Evolutionary conservation across 2,329 filamentous ascomycete species (phyloP), one percentile per base, ranked within the genome.

Genomic region (Periconia digitata): DNA sequence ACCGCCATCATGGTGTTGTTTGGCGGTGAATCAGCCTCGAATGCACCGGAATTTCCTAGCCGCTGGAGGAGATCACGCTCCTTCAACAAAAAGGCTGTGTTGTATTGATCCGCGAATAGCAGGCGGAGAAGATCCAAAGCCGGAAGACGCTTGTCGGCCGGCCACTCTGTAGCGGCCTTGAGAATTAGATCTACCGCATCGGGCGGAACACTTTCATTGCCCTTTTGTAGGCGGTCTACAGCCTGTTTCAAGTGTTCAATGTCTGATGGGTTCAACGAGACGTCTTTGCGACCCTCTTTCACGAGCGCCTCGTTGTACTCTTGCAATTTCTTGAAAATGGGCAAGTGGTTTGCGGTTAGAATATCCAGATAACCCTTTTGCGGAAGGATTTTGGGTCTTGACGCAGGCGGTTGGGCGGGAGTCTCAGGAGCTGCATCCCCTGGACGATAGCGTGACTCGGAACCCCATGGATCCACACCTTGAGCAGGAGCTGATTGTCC

Each of bases 1-100:
- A 90, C 78, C 0, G 87, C 85, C 78, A 99, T 88, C 86, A 97
- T 96, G 10, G 84, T 82, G 56, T 90, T 90, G 71, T 96, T 96
- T 32, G 84, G 85, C 0, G 87, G 76, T 2, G 83, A 78, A 0
- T 80, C 74, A 4, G 73, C 69, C 8, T 84, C 79, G 44, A 86
- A 83, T 2, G 85, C 77, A 1, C 72, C 81, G 43, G 79, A 82
- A 37, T 67, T 69, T 27, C 85, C 77, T 6, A 96, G 73, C 1
- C 76, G 72, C 7, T 80, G 74, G 3, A 88, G 69, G n/a, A 92
- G 74, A 29, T 82, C 85, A 3, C 75, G 76, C 23, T 78, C 74
- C 2, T 75, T 72, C 0, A 79, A 79, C 0, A 74, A 74, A 42
- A 82, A 82, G 7, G 80, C 79, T 2, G 89, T 86, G n/a, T 85